These are phyloP conservation scores for Mallotus japonicus DNA, from an alignment of 441 rosid genomes.

Conservation along the genomic window DNA sequence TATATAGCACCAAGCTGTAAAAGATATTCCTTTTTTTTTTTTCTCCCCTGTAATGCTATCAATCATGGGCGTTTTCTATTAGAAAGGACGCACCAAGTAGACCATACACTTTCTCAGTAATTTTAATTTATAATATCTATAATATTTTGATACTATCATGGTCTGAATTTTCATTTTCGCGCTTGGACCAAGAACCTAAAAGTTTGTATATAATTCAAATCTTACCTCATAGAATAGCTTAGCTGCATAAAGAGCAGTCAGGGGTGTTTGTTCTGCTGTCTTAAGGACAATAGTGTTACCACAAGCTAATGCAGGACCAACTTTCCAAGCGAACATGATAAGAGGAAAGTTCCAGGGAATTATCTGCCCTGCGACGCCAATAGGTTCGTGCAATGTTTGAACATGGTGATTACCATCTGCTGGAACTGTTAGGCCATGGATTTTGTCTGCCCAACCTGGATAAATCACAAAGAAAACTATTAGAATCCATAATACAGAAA, in stretches of 20 bases:
- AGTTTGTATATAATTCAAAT: neutral
- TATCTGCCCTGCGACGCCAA: conserved; percentile 69
- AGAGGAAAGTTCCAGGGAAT: conserved; percentile 69
- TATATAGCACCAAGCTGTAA: neutral
- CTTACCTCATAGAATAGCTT: conserved; percentile 52
- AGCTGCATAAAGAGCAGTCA: conserved; percentile 49
- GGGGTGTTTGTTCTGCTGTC: conserved; percentile 61
- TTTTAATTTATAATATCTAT: neutral
- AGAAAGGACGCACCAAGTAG: neutral
- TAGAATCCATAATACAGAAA: neutral
- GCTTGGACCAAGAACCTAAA: neutral
- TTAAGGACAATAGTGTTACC: conserved; percentile 55
- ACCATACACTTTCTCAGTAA: neutral
- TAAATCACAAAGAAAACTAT: conserved; percentile 12
- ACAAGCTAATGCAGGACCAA: conserved; percentile 58
- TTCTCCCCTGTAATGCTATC: neutral
- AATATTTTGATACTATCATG: neutral
- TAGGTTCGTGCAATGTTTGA: conserved; percentile 58
- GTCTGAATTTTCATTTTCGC: neutral
- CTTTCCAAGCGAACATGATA: conserved; percentile 59
- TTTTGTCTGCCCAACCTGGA: conserved; percentile 76
- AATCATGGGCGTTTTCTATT: neutral
- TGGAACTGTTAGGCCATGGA: conserved; percentile 61
- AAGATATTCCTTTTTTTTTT: neutral
- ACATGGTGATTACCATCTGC: conserved; percentile 47